Conservation (phyloP, 768 basidiomycete genomes). For the Macrolepiota albuminosa region DNA sequence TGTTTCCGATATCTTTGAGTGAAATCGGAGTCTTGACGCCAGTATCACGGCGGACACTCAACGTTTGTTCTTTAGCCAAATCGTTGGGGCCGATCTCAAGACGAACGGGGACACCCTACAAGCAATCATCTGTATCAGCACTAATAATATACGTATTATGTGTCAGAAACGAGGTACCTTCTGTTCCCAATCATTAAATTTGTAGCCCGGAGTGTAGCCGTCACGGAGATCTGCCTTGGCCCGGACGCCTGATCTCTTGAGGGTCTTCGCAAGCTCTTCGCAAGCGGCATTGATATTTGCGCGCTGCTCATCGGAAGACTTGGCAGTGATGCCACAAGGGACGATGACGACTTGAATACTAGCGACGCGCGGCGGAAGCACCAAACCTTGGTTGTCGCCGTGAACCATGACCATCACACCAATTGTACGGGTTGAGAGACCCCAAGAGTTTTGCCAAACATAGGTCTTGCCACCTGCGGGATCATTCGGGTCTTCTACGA, state of each 20-base stretch:
- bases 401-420: slow-evolving; percentile 99
- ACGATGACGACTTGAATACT: slow-evolving; percentile 86
- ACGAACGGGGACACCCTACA: slow-evolving; percentile 90
- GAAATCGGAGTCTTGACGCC: slow-evolving; percentile 43
- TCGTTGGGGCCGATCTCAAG: slow-evolving; percentile 97
- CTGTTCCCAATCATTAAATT: slow-evolving; percentile 99
- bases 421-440: slow-evolving; percentile 90
- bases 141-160: background rate
- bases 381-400: slow-evolving; percentile 95
- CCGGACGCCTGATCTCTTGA: slow-evolving; percentile 71
- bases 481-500: slow-evolving; percentile 90
- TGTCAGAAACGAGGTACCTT: slow-evolving; percentile 47
- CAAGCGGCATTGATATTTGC: slow-evolving; percentile 72
- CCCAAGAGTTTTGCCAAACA: slow-evolving; percentile 99
- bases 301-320: slow-evolving; percentile 65
- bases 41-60: slow-evolving; percentile 75
- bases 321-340: slow-evolving; percentile 91
- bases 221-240: slow-evolving; percentile 92
- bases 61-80: slow-evolving; percentile 73
- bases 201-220: slow-evolving; percentile 96
- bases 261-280: slow-evolving; percentile 65
- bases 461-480: slow-evolving; percentile 64
- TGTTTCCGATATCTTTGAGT: slow-evolving; percentile 33
- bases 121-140: slow-evolving; percentile 5
- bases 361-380: slow-evolving; percentile 97